These are phyloP conservation scores for Suillus brevipes DNA, from an alignment of 768 basidiomycete genomes.

Conservation along the genomic window DNA sequence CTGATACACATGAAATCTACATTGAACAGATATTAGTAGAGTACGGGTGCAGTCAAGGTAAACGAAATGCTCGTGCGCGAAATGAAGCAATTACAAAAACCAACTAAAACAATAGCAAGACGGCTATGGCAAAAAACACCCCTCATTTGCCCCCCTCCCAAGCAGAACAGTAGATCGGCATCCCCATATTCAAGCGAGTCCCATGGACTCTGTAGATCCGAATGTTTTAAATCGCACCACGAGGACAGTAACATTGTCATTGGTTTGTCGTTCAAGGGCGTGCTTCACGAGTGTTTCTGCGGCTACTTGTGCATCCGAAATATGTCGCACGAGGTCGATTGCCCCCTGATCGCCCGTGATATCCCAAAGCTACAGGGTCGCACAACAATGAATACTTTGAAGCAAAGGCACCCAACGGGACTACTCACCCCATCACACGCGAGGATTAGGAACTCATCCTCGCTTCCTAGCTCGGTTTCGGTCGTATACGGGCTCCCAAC, in stretches of 20 bases:
- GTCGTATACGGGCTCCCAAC: constrained; percentile 98
- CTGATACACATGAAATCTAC: constrained; percentile 2
- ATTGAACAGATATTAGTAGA: constrained; percentile 2
- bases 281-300: constrained; percentile 77
- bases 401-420: constrained; percentile 4
- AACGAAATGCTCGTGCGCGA: neutral
- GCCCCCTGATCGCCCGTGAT: constrained; percentile 90
- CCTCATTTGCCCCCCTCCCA: constrained; percentile 4
- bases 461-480: constrained; percentile 87
- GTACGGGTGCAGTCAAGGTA: constrained; percentile 1
- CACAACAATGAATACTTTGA: neutral
- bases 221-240: constrained; percentile 76
- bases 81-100: constrained; percentile 1
- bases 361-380: constrained; percentile 82
- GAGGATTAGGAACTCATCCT: constrained; percentile 92
- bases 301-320: constrained; percentile 80
- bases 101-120: neutral
- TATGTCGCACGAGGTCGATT: constrained; percentile 75
- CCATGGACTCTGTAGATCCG: constrained; percentile 6
- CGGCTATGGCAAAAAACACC: neutral
- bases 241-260: constrained; percentile 92
- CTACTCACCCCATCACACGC: constrained; percentile 94
- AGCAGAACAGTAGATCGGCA: constrained; percentile 8
- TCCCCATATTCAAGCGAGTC: constrained; percentile 14
- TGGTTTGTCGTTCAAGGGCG: constrained; percentile 85